A percentile compares a stretch with the other conserved stretches of the same genome.
Conservation (phyloP, 179 eudicot species). For the Gypsophila paniculata region DNA sequence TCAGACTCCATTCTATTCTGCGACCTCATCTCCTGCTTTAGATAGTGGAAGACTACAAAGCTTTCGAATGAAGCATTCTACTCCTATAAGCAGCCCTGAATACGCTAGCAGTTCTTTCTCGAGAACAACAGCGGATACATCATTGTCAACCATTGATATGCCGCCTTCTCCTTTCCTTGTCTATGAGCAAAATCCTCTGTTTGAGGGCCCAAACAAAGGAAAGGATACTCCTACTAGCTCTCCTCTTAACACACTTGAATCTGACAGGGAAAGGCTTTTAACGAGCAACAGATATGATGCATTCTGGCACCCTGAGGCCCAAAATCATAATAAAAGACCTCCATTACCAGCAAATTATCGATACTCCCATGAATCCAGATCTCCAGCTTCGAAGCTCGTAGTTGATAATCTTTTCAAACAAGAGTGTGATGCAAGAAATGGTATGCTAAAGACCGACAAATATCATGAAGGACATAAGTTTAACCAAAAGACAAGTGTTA, state of each 20-base stretch:
- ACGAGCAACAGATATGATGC: constrained; percentile 26
- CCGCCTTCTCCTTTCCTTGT: constrained; percentile 49
- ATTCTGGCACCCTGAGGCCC: constrained; percentile 40
- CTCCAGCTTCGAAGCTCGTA: constrained; percentile 21
- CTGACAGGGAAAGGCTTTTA: constrained; percentile 29
- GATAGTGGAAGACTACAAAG: constrained; percentile 41
- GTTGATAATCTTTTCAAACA: constrained; percentile 31
- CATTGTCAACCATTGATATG: constrained; percentile 48
- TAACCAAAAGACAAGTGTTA: constrained; percentile 37
- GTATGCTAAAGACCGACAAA: constrained; percentile 22
- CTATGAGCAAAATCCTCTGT: constrained; percentile 72
- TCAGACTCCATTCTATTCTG: constrained; percentile 76
- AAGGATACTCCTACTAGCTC: constrained; percentile 32
- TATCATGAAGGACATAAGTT: constrained; percentile 23
- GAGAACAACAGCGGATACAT: constrained; percentile 49
- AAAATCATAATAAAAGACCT: constrained; percentile 28
- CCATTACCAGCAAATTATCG: constrained; percentile 24
- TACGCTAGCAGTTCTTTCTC: constrained; percentile 57
- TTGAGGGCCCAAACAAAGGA: constrained; percentile 50
- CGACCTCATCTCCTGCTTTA: constrained; percentile 61
- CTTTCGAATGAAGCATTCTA: constrained; percentile 58
- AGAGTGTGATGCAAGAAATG: constrained; percentile 24
- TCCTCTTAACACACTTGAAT: constrained; percentile 22
- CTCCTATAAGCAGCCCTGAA: constrained; percentile 87
- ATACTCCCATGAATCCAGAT: constrained; percentile 21